Evolutionary conservation across 352 stramenopile genomes (phyloP).

Genomic region (Globisporangium middletonii): DNA sequence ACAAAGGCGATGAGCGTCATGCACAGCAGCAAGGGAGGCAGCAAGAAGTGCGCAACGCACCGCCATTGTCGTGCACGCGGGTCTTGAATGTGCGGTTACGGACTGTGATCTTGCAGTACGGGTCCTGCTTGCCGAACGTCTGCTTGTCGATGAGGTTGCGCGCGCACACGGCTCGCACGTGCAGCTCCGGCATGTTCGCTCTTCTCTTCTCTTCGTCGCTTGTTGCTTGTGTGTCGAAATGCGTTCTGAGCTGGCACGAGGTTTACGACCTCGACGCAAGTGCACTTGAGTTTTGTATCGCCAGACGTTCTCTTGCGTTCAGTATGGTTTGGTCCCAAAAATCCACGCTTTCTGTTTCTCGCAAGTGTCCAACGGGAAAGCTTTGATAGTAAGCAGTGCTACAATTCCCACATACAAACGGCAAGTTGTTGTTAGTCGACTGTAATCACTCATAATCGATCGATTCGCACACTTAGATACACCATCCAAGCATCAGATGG

Average conservation of each 20-base stretch:
- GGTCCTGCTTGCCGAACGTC: constrained; percentile 81
- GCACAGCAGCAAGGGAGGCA: not conserved
- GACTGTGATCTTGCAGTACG: constrained; percentile 70
- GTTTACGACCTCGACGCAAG: not conserved
- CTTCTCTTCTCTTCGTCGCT: not conserved
- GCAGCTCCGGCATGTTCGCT: constrained; percentile 47
- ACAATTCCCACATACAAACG: too few species aligned
- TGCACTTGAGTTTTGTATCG: not conserved
- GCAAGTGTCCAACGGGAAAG: not conserved
- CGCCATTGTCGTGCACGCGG: constrained; percentile 79
- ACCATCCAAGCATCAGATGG: not conserved
- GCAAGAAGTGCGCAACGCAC: constrained; percentile 21
- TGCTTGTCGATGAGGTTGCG: constrained; percentile 82
- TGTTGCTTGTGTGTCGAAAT: not conserved
- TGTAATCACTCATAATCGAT: not conserved
- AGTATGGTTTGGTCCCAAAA: not conserved
- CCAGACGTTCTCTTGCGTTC: not conserved
- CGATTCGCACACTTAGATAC: not conserved
- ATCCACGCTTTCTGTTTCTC: not conserved
- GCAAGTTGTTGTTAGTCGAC: too few species aligned
- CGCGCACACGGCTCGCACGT: constrained; percentile 70
- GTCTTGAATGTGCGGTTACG: constrained; percentile 63
- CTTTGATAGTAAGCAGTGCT: too few species aligned
- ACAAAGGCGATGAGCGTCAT: not conserved
- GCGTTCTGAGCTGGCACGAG: not conserved